These are phyloP conservation scores for Erigeron philadelphicus DNA, from an alignment of 140 eudicot genomes.

Conservation along the genomic window DNA sequence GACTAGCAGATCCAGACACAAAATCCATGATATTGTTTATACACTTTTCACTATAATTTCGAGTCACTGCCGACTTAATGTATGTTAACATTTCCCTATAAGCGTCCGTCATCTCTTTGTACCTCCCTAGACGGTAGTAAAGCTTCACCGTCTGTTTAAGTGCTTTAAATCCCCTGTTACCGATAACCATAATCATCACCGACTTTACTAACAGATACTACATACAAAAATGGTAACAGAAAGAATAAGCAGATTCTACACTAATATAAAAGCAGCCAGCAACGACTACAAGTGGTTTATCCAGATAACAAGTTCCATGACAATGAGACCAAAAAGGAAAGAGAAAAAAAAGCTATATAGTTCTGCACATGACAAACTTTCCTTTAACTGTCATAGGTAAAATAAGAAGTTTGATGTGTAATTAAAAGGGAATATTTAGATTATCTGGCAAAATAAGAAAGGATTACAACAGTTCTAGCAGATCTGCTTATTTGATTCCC, in stretches of 20 bases:
- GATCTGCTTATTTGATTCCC: neutral
- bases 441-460: neutral
- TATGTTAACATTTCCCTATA: conserved; percentile 93
- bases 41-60: conserved; percentile 94
- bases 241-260: conserved; percentile 6
- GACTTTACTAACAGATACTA: conserved; percentile 2
- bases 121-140: conserved; percentile 77
- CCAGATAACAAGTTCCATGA: neutral
- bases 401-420: neutral
- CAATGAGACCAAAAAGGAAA: neutral
- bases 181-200: conserved; percentile 17
- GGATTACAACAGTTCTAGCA: neutral
- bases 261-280: neutral
- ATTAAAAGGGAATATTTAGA: neutral
- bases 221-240: conserved; percentile 9
- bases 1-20: conserved; percentile 96
- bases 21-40: conserved; percentile 97
- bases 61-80: conserved; percentile 93
- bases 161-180: conserved; percentile 91
- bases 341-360: neutral
- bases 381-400: neutral
- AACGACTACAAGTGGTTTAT: neutral
- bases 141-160: conserved; percentile 94
- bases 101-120: conserved; percentile 93
- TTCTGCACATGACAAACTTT: neutral